Evolutionary conservation across 331 rosid genomes (phyloP), one percentile per base, ranked within the genome.

Genomic region (Pyracantha coccinea): DNA sequence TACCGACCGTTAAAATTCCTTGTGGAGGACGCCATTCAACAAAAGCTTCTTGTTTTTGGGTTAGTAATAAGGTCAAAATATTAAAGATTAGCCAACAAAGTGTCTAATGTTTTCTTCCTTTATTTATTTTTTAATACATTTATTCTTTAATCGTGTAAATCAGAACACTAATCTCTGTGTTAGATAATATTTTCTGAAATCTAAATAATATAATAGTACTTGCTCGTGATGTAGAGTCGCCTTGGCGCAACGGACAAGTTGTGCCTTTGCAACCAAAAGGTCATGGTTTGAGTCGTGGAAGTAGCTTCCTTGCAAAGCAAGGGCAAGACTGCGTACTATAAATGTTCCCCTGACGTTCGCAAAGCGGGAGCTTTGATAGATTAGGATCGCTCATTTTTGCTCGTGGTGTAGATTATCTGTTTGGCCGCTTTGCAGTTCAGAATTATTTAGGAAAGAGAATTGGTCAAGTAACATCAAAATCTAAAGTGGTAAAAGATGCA

Each of bases 61-160:
- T 69, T 2, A 47, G 28, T 2, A 28, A 33, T 59, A 35, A 38
- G 14, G 69, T 38, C 2, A 63, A 11, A 23, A 29, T 27, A 7
- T 27, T 19, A 29, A 62, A 47, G 78, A 45, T 60, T 63, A n/a
- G n/a, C 32, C 55, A 0, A 24, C 27, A 12, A n/a, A 21, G 54
- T 68, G 45, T n/a, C n/a, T 69, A 50, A 31, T 20, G 7, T 44
- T 63, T 62, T 47, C 17, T 47, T 57, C 2, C 23, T 19, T 66
- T 79, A 44, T 33, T 8, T 28, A 45, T 68, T 65, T 25, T 5
- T 27, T 81, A 57, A 24, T 11, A 2, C 33, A 15, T 60, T 24
- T 14, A 61, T 28, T 72, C n/a, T 35, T 59, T 31, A 29, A 67
- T 21, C 14, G 77, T 84, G 88, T 81, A 77, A 65, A 77, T 81